Conservation (phyloP, 2,329 filamentous ascomycete species). For the Alternaria consortialis region DNA sequence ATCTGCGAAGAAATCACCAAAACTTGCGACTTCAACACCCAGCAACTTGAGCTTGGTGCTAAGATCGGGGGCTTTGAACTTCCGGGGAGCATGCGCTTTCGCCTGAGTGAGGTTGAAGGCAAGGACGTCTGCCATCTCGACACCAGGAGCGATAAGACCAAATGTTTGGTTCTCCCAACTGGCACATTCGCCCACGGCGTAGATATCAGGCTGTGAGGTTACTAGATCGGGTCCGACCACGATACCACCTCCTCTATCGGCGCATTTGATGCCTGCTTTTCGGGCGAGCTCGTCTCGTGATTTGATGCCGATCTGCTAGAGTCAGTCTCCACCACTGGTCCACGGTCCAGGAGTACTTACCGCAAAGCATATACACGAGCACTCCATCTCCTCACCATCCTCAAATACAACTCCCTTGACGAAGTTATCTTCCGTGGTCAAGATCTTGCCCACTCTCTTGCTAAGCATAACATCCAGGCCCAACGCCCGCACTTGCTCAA, state of each 20-base stretch:
- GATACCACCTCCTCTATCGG: conserved; percentile 77
- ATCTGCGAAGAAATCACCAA: conserved; percentile 93
- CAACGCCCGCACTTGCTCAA: conserved; percentile 79
- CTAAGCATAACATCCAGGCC: conserved; percentile 82
- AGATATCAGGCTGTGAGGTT: conserved; percentile 77
- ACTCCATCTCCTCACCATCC: conserved; percentile 79
- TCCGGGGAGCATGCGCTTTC: conserved; percentile 71
- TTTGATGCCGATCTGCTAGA: conserved; percentile 74
- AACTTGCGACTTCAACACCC: conserved; percentile 90
- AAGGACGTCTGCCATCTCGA: conserved; percentile 92
- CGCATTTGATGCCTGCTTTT: conserved; percentile 74
- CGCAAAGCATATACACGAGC: conserved; percentile 86
- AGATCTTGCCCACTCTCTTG: conserved; percentile 76
- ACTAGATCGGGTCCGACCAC: conserved; percentile 72
- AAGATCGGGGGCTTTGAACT: conserved; percentile 83
- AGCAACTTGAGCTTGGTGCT: conserved; percentile 92
- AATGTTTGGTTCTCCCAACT: conserved; percentile 89
- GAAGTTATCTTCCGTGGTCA: conserved; percentile 71
- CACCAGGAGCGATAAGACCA: conserved; percentile 85
- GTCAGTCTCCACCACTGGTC: conserved; percentile 15
- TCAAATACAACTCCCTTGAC: conserved; percentile 81
- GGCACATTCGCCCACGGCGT: conserved; percentile 90
- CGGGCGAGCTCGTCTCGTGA: conserved; percentile 80
- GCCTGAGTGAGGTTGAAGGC: conserved; percentile 91
- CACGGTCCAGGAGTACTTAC: conserved; percentile 47